phyloP scores from a whole-genome alignment of 108 stramenopile species.

The Cyclostephanos tholiformis region DNA sequence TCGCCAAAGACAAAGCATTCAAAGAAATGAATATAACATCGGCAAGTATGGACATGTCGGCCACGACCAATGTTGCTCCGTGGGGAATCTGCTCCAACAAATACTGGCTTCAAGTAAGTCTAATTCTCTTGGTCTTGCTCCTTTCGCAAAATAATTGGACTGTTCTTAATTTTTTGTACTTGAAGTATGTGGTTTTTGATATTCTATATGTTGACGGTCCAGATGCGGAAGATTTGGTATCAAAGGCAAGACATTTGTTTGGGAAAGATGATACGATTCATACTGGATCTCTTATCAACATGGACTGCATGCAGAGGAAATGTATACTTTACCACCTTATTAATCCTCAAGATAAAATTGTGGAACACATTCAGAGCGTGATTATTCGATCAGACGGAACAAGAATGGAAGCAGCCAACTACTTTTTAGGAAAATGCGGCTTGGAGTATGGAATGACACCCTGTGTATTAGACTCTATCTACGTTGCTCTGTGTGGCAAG shows the following conservation, averaged over 20 bases:
- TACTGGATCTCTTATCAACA: constrained; percentile 70
- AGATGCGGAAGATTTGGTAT: constrained; percentile 55
- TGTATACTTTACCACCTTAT: constrained; percentile 70
- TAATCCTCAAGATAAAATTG: constrained; percentile 55
- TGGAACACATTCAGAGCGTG: constrained; percentile 64
- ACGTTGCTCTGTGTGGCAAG: constrained; percentile 38
- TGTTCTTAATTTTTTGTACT: too few relatives aligned
- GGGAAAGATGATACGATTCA: constrained; percentile 31
- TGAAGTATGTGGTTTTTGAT: constrained; percentile 49
- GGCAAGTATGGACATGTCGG: not conserved
- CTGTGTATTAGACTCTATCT: constrained; percentile 62
- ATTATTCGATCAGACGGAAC: constrained; percentile 79
- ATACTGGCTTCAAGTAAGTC: constrained; percentile 76
- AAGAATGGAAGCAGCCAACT: constrained; percentile 55
- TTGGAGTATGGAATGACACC: constrained; percentile 46
- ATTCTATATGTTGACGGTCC: constrained; percentile 61
- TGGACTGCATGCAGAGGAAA: constrained; percentile 64
- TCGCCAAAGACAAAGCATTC: constrained; percentile 22
- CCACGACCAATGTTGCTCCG: constrained; percentile 10
- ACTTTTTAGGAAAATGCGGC: constrained; percentile 52
- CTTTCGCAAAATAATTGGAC: too few relatives aligned
- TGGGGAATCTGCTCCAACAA: constrained; percentile 42
- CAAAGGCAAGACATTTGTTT: constrained; percentile 41
- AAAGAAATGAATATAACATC: constrained; percentile 4
- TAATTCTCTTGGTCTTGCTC: too few relatives aligned